Conservation (phyloP, 208 protist species). For the Trypanosoma caninum region DNA sequence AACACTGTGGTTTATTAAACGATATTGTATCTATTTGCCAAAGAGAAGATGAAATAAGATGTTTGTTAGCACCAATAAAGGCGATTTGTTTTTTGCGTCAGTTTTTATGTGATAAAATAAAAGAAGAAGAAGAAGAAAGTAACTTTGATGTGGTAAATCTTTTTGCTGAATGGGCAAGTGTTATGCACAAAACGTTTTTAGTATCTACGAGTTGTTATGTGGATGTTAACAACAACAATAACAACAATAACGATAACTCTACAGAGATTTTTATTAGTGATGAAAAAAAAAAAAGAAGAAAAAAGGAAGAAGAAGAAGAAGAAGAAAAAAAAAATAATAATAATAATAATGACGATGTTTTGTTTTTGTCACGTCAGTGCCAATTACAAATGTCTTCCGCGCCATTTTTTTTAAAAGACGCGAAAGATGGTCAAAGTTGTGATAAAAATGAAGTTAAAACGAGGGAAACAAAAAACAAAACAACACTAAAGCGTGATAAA, state of each 20-base stretch:
- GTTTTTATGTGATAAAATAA: neutral
- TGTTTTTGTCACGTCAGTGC: neutral
- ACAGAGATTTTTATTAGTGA: too few relatives aligned
- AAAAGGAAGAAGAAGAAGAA: neutral
- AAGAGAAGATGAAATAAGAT: neutral
- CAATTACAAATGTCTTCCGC: too few relatives aligned
- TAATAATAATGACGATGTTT: too few relatives aligned
- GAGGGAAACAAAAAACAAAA: too few relatives aligned
- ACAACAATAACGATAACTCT: too few relatives aligned
- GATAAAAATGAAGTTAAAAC: too few relatives aligned
- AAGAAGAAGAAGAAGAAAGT: neutral
- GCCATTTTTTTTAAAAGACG: too few relatives aligned
- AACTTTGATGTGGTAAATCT: neutral
- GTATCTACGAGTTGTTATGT: neutral
- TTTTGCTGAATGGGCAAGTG: constrained; percentile 1
- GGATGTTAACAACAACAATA: neutral
- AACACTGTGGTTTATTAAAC: neutral
- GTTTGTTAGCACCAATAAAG: neutral
- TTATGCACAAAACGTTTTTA: constrained; percentile 3
- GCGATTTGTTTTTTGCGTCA: constrained; percentile 4
- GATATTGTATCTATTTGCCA: neutral
- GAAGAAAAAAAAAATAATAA: neutral
- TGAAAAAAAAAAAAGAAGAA: neutral
- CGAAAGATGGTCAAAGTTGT: too few relatives aligned
- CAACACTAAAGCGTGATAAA: too few relatives aligned